Percentiles rank a stretch among this genome's conserved stretches.
Conservation (phyloP, 1,139 yeast genomes). For the Lodderomyces metapsilosis region DNA sequence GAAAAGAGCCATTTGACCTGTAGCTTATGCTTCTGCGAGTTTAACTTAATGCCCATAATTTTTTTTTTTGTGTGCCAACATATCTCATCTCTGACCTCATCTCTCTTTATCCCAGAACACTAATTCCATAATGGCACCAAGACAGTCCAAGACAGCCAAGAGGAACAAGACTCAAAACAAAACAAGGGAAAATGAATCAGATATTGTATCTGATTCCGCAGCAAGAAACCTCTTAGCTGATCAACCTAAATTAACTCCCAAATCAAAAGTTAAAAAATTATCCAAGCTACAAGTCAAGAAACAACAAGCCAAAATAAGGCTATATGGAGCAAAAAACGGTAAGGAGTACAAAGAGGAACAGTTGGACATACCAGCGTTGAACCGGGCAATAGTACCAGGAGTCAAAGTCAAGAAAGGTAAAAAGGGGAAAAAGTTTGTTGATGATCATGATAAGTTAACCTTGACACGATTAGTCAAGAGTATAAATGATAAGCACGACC, state of each 20-base stretch:
- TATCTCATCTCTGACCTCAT: conserved; percentile 4
- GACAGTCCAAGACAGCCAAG: conserved; percentile 60
- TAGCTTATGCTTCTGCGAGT: too few relatives aligned
- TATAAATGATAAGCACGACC: conserved; percentile 80
- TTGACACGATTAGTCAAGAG: conserved; percentile 69
- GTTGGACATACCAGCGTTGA: conserved; percentile 72
- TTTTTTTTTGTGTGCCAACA: neutral
- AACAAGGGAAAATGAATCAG: conserved; percentile 61
- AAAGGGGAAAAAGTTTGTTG: conserved; percentile 89
- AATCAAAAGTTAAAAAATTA: conserved; percentile 51
- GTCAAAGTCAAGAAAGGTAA: conserved; percentile 76
- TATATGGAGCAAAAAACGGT: conserved; percentile 69
- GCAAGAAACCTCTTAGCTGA: conserved; percentile 65
- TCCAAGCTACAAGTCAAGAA: conserved; percentile 58
- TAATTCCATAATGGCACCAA: conserved; percentile 48
- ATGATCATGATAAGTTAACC: conserved; percentile 64
- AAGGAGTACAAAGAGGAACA: conserved; percentile 74
- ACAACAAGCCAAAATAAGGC: conserved; percentile 60
- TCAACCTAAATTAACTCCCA: conserved; percentile 65
- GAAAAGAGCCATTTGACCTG: too few relatives aligned
- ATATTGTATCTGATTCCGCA: conserved; percentile 58
- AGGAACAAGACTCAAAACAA: conserved; percentile 51
- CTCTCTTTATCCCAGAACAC: too few relatives aligned
- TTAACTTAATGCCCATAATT: too few relatives aligned
- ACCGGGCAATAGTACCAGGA: conserved; percentile 84